Conservation (phyloP, 2,329 filamentous ascomycete genomes). For the Paraphoma chrysanthemicola region DNA sequence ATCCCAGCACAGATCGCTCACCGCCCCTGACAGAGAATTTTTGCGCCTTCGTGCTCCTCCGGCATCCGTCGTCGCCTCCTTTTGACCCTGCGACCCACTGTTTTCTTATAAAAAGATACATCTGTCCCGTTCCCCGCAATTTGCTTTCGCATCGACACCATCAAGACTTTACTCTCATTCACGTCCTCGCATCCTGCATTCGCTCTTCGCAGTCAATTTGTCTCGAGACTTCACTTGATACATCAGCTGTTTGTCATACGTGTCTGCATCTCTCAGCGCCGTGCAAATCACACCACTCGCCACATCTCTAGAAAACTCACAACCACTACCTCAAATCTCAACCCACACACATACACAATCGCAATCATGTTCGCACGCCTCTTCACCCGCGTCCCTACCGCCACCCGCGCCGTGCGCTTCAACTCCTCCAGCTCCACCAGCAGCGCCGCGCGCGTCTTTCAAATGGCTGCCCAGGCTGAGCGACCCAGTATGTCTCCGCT, state of each 20-base stretch:
- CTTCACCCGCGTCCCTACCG: constrained; percentile 30
- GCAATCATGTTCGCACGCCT: constrained; percentile 23
- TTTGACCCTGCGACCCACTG: constrained; percentile 13
- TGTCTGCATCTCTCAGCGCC: constrained; percentile 1
- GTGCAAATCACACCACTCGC: neutral
- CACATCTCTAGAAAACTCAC: constrained; percentile 3
- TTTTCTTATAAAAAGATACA: constrained; percentile 19
- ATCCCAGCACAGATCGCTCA: constrained; percentile 21
- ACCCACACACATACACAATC: constrained; percentile 1
- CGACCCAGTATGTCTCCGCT: constrained; percentile 31
- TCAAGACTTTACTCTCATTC: neutral
- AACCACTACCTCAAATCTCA: neutral
- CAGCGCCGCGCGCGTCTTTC: constrained; percentile 32
- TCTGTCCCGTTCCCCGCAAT: constrained; percentile 11
- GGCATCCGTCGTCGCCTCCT: constrained; percentile 11
- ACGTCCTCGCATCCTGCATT: neutral
- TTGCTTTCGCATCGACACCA: constrained; percentile 2
- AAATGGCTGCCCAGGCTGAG: constrained; percentile 40
- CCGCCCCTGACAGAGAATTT: constrained; percentile 19
- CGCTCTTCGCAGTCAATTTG: neutral
- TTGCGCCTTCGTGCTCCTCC: neutral
- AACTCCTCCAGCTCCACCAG: constrained; percentile 37
- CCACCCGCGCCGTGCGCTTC: constrained; percentile 33
- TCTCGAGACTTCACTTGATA: neutral
- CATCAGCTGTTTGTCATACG: constrained; percentile 4